Evolutionary conservation across 345 rosid genomes (phyloP).

Genomic region (Salix arbutifolia): DNA sequence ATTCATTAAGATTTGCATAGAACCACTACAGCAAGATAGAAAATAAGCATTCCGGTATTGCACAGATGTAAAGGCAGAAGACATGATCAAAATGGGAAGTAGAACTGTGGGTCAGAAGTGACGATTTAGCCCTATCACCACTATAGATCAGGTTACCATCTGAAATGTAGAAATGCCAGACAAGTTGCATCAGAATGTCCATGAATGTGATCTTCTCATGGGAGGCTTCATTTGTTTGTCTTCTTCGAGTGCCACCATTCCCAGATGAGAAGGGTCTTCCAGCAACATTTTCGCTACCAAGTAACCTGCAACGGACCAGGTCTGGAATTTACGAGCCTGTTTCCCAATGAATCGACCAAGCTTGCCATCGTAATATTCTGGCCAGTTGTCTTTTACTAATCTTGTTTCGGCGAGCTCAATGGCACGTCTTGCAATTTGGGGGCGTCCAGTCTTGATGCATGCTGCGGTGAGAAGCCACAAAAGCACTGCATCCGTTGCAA

Average conservation of each 20-base stretch:
- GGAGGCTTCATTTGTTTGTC: slow-evolving; percentile 80
- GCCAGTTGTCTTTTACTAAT: slow-evolving; percentile 78
- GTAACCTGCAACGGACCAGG: slow-evolving; percentile 94
- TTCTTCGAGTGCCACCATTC: slow-evolving; percentile 83
- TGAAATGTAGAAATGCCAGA: not conserved
- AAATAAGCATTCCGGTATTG: not conserved
- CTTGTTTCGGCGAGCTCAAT: slow-evolving; percentile 72
- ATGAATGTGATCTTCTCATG: slow-evolving; percentile 76
- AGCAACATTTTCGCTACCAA: slow-evolving; percentile 94
- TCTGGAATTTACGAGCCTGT: slow-evolving; percentile 76
- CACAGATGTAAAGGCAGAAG: not conserved
- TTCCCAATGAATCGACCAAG: slow-evolving; percentile 82
- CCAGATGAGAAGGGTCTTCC: slow-evolving; percentile 91
- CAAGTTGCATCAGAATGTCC: slow-evolving; percentile 6
- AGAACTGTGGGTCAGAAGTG: not conserved
- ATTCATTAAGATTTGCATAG: not conserved
- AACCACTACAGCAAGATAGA: not conserved
- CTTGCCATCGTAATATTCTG: slow-evolving; percentile 94
- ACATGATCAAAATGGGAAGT: not conserved
- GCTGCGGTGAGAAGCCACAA: slow-evolving; percentile 92
- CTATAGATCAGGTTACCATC: not conserved
- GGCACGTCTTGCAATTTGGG: slow-evolving; percentile 84
- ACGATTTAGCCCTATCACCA: not conserved
- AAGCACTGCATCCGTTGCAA: slow-evolving; percentile 50
- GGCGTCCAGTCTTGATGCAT: slow-evolving; percentile 86